Evolutionary conservation across 2,329 filamentous ascomycete species (phyloP).

Genomic region (Elsinoe australis): DNA sequence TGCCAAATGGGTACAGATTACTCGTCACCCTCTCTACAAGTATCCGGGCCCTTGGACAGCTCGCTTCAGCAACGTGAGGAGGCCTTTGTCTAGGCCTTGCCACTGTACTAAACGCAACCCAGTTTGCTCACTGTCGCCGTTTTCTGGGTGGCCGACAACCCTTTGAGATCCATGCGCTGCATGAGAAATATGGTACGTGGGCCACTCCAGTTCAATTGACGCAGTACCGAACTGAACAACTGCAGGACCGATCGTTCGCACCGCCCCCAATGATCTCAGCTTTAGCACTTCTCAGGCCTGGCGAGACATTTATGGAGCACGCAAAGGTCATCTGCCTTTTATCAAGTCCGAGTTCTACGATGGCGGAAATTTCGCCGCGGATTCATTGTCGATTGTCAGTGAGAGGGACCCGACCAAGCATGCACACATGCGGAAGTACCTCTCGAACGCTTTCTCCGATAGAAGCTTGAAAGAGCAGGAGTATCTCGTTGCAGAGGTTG

Average conservation of each 20-base stretch:
- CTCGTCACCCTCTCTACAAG: not conserved
- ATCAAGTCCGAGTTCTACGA: slow-evolving; percentile 22
- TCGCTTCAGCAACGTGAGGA: slow-evolving; percentile 4
- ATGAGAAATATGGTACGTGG: slow-evolving; percentile 38
- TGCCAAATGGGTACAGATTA: too few relatives aligned
- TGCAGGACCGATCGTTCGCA: slow-evolving; percentile 42
- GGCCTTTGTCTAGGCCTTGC: not conserved
- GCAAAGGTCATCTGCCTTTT: slow-evolving; percentile 19
- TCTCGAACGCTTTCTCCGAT: not conserved
- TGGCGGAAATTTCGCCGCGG: slow-evolving; percentile 21
- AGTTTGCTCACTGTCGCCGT: slow-evolving; percentile 1
- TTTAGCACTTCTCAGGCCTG: slow-evolving; percentile 32
- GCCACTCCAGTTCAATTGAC: too few relatives aligned
- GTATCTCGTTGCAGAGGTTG: slow-evolving; percentile 27
- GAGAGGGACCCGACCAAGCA: slow-evolving; percentile 22
- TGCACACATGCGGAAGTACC: slow-evolving; percentile 3
- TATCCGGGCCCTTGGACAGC: slow-evolving; percentile 6
- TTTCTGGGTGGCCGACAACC: not conserved
- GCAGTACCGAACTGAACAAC: too few relatives aligned
- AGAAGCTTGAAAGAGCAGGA: slow-evolving; percentile 27
- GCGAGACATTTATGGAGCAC: slow-evolving; percentile 27
- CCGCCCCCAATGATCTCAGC: slow-evolving; percentile 42
- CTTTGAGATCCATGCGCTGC: slow-evolving; percentile 24
- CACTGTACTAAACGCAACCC: not conserved
- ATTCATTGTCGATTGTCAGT: slow-evolving; percentile 21